Base-by-base conservation (phyloP, 306 rosid species). In the Begonia peltatifolia region DNA sequence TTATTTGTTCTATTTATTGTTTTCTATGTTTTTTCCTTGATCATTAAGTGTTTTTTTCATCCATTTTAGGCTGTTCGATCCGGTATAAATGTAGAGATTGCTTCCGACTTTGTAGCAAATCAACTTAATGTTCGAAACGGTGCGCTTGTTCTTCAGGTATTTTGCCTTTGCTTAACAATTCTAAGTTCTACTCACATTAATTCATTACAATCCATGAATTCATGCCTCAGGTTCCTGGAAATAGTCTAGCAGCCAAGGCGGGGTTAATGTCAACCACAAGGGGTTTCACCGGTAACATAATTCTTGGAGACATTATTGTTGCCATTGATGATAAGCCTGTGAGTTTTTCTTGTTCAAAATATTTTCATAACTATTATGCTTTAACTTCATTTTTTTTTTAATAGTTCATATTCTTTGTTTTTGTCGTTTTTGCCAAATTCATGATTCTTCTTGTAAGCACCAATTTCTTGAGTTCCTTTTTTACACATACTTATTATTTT, bases 71-170 rank as follows among this genome's bases (percentile, higher is more conserved):
- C 70, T 48, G 73, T 76, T 62, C 78, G 88, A 74, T 95, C 84
- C 65, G 92, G 95, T 54, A 67, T 86, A 71, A 83, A 80, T 64
- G 72, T 90, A 50, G 97, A 80, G 48, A 72, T 90, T 57, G 97
- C 97, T 44, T 84, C 95, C 2, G 97, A 90, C 60, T 70, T 83
- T 12, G 64, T 78, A 54, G 84, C 97, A 50, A 85, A 65, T 74
- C 95, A 83, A 74, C 95, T 90, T 50, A 90, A 80, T 46, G 92
- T 86, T 76, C 80, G 92, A 66, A 76, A 80, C 48, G 97, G 97
- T 61, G 97, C 97, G 54, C 95, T 90, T 56, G 18, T 90, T 64
- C 76, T 90, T 25, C 74, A 49, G 97, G 97, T 80, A 71, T 56
- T 17, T 50, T 52, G 63, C 17, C 43, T 4, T 47, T 25, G 6